These are phyloP conservation scores for Globisporangium perplexum DNA, from an alignment of 352 stramenopile genomes.

Conservation along the genomic window DNA sequence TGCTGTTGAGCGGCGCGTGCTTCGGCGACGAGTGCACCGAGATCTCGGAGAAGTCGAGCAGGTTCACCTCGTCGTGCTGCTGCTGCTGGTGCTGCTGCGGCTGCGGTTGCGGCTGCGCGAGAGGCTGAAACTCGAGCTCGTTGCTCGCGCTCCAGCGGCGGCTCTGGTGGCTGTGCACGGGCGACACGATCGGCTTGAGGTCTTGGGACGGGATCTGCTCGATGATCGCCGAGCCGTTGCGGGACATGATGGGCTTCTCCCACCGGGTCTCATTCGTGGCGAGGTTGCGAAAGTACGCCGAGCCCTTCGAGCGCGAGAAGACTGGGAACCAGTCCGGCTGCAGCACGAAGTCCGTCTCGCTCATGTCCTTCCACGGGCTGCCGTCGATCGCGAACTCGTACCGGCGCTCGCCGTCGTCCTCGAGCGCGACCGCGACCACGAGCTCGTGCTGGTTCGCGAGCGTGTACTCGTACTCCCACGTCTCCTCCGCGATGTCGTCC, in stretches of 20 bases:
- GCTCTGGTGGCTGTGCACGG: constrained; percentile 3
- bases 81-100: too few species aligned
- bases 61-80: constrained; percentile 29
- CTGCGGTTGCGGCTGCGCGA: neutral
- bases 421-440: constrained; percentile 54
- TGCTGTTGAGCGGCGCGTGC: constrained; percentile 19
- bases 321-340: constrained; percentile 73
- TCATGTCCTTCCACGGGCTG: constrained; percentile 60
- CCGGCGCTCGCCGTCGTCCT: constrained; percentile 43
- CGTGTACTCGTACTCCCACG: constrained; percentile 73
- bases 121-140: constrained; percentile 10
- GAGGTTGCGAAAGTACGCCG: constrained; percentile 75
- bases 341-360: constrained; percentile 80
- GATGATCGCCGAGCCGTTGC: constrained; percentile 25
- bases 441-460: constrained; percentile 68
- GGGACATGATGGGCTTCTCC: constrained; percentile 70
- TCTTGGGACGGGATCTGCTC: constrained; percentile 20
- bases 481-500: constrained; percentile 58
- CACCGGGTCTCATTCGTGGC: constrained; percentile 56
- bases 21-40: constrained; percentile 39
- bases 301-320: constrained; percentile 64
- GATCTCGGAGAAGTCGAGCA: constrained; percentile 69
- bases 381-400: constrained; percentile 81
- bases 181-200: constrained; percentile 5
- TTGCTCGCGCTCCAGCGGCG: constrained; percentile 1